phyloP scores from a whole-genome alignment of 208 protist genomes.

The Lotmaria passim region DNA sequence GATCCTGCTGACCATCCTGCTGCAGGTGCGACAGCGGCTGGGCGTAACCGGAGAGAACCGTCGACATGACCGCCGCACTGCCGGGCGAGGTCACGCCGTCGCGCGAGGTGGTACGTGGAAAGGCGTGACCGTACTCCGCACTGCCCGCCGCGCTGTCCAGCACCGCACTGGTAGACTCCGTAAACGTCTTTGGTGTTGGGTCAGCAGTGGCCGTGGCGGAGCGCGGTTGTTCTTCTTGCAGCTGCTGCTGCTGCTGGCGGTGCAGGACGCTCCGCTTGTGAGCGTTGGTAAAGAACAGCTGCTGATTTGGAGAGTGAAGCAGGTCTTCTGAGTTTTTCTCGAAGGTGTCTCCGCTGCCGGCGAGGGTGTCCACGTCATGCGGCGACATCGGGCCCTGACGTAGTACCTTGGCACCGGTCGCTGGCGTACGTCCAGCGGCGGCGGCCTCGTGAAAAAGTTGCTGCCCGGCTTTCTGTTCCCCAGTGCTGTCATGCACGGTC shows the following conservation, averaged over 20 bases:
- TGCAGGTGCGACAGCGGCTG: not conserved
- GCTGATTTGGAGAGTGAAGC: slow-evolving; percentile 12
- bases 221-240: not conserved
- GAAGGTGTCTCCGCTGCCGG: not conserved
- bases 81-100: not conserved
- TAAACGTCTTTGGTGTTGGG: not conserved
- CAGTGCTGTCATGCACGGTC: slow-evolving; percentile 27
- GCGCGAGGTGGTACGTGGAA: not conserved
- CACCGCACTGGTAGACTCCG: not conserved
- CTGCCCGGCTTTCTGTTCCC: not conserved
- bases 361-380: not conserved
- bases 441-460: not conserved
- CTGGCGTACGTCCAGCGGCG: slow-evolving; percentile 9
- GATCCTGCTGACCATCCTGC: not conserved
- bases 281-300: slow-evolving; percentile 23
- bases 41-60: slow-evolving; percentile 12
- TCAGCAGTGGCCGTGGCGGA: not conserved
- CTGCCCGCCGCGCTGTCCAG: not conserved
- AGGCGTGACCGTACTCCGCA: not conserved
- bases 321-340: not conserved
- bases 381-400: not conserved
- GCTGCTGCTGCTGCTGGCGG: not conserved
- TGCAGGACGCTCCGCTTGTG: slow-evolving; percentile 8
- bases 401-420: slow-evolving; percentile 24
- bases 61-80: not conserved